Base-by-base conservation (phyloP, 139 green algal species). In the Tetraselmis chui region DNA sequence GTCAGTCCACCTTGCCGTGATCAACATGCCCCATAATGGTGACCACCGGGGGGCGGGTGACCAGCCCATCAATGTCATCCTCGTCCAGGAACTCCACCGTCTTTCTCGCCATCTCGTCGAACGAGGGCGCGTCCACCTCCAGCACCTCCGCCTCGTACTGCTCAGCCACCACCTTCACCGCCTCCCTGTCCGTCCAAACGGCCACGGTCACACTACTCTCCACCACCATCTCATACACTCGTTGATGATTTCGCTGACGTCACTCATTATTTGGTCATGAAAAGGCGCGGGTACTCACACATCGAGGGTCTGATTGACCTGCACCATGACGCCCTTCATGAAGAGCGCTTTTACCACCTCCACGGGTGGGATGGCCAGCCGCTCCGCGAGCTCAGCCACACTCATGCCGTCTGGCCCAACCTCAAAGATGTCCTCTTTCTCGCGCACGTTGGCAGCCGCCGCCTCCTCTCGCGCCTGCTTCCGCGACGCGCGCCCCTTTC, bases 11-110 rank as follows among this genome's bases (percentile, higher is more conserved):
- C 87, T 97, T 96, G 78, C 97, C 97, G 88, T 99, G 97, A 87
- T 99, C 97, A 0, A 99, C 97, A 82, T 99, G 97, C 1, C 97
- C 97, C 97, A 99, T 99, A 59, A 99, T 94, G 23, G 95, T 98
- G 22, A 99, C 96, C 32, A 99, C 95, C 0, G 96, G 95, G 1
- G 95, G 94, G 2, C 95, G 84, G 0, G 87, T 18, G 80, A 89
- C 81, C 59, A 98, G 85, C 59, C 89, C 76, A 26, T 97, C 93
- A 29, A 94, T 28, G 78, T 98, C 96, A 32, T 95, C 92, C 31
- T 96, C 90, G 0, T 91, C 90, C 1, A 96, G 74, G 45, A 93
- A 98, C 67, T 95, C 91, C 5, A 59, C 83, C 29, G 86, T 88
- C 86, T 97, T 97, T 77, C 89, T 91, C 1, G 90, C 93, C 24